Evolutionary conservation across 371 early-diverging fungal genomes (phyloP).

Genomic region (Nematocida displodere): DNA sequence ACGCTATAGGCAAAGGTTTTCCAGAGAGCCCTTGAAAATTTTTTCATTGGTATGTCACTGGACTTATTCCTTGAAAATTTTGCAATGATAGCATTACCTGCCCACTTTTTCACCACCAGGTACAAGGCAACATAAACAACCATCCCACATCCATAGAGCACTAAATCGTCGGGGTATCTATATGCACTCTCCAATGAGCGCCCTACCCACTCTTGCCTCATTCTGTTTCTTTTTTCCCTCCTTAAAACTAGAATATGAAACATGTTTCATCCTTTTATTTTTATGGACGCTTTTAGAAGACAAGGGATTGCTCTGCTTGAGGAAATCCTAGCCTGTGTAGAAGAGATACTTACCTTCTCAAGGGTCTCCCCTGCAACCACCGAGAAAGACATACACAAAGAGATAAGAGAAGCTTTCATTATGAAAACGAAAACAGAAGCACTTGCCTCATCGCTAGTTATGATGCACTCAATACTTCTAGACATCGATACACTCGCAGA

Average conservation of each 20-base stretch:
- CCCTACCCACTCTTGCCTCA: slow-evolving; percentile 42
- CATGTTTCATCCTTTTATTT: slow-evolving; percentile 47
- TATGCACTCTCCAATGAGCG: slow-evolving; percentile 10
- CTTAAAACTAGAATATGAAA: not conserved
- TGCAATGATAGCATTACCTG: slow-evolving; percentile 1
- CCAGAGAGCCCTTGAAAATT: slow-evolving; percentile 52
- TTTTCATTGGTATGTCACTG: slow-evolving; percentile 26
- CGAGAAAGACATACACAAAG: slow-evolving; percentile 42
- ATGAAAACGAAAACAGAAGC: slow-evolving; percentile 40
- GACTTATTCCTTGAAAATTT: slow-evolving; percentile 5
- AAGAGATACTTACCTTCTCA: slow-evolving; percentile 23
- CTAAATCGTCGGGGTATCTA: slow-evolving; percentile 17
- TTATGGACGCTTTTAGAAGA: slow-evolving; percentile 31
- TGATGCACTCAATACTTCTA: slow-evolving; percentile 8
- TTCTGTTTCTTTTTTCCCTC: not conserved
- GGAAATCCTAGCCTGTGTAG: slow-evolving; percentile 28
- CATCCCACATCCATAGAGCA: slow-evolving; percentile 6
- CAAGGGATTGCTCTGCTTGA: slow-evolving; percentile 31
- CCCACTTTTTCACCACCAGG: not conserved
- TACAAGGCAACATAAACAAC: not conserved
- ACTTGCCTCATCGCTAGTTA: slow-evolving; percentile 2
- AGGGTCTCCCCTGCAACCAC: not conserved
- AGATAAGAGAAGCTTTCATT: slow-evolving; percentile 36
- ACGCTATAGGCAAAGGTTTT: slow-evolving; percentile 52
- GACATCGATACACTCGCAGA: slow-evolving; percentile 7